Evolutionary conservation across 23 red algal genomes (phyloP), one percentile per base, ranked within the genome.

Genomic region (Rhodosorus marinus): DNA sequence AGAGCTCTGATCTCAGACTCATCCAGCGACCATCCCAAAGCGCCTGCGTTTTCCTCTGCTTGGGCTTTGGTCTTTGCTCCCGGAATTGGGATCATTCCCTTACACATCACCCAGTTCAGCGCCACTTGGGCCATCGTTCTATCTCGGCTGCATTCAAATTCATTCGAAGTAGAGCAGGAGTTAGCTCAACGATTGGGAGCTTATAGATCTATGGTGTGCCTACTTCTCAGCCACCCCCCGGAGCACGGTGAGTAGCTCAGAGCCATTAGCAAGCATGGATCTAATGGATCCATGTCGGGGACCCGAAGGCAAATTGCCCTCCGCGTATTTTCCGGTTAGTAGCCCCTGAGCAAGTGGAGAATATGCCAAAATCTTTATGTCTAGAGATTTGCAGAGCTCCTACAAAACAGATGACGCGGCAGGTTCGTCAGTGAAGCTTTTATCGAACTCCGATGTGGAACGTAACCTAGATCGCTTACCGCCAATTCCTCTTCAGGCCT

Each of bases 291-390:
- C n/a, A n/a, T n/a, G n/a, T n/a, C n/a, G n/a, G n/a, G n/a, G n/a
- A n/a, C n/a, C n/a, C n/a, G n/a, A n/a, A n/a, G n/a, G 8, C 36
- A n/a, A 19, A 7, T 4, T 6, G 9, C 35, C 23, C 30, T 60
- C 33, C 0, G 63, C n/a, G 40, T 51, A 72, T 30, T 53, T 46
- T 22, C 76, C 76, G 14, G 76, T 75, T 22, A 82, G 69, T 20
- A 73, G 20, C 29, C 76, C 76, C 48, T 52, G 57, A 2, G 64
- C 54, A 3, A 72, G 59, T 24, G 76, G 76, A 40, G 55, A 50
- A 28, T 73, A 75, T 29, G 64, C 66, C 8, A 82, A 11, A 1
- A 64, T 17, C 29, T 33, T 29, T 23, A 47, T 34, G 70, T 40
- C 57, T 29, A 2, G 6, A 11, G 50, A 46, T 1, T 23, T 11